These are phyloP conservation scores for Penicillium janthinellum DNA, from an alignment of 2,329 filamentous ascomycete species.

Conservation along the genomic window DNA sequence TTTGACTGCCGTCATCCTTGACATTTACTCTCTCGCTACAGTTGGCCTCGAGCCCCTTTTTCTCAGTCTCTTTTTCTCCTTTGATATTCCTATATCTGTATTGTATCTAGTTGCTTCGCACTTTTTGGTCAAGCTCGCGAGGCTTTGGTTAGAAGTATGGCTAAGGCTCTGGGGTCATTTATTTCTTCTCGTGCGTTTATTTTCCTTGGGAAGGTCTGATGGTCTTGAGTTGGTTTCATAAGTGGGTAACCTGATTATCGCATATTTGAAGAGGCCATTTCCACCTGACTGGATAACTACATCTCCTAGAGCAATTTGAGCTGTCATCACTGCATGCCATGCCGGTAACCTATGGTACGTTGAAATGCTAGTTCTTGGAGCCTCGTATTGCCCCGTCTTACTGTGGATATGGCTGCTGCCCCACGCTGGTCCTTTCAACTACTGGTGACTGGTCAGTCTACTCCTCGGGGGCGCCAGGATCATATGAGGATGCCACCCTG, in stretches of 20 bases:
- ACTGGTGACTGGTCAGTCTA: background rate
- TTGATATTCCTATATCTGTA: constrained; percentile 30
- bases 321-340: background rate
- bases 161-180: constrained; percentile 13
- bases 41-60: constrained; percentile 6
- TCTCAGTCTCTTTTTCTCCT: constrained; percentile 8
- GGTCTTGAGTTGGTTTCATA: background rate
- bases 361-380: no score
- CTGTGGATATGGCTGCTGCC: background rate
- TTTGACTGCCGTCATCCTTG: constrained; percentile 13
- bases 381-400: background rate
- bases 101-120: constrained; percentile 34
- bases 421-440: background rate
- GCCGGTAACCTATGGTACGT: no score
- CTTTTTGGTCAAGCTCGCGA: constrained; percentile 11
- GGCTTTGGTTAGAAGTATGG: constrained; percentile 9
- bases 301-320: background rate
- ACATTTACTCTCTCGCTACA: constrained; percentile 25
- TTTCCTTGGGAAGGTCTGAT: background rate
- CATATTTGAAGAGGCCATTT: background rate
- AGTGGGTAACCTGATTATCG: background rate
- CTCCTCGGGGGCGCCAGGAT: background rate
- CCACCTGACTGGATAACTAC: background rate
- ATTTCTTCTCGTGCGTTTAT: background rate
- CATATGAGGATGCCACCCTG: background rate